These are phyloP conservation scores for Albugo laibachii DNA, from an alignment of 352 stramenopile species.

Conservation along the genomic window DNA sequence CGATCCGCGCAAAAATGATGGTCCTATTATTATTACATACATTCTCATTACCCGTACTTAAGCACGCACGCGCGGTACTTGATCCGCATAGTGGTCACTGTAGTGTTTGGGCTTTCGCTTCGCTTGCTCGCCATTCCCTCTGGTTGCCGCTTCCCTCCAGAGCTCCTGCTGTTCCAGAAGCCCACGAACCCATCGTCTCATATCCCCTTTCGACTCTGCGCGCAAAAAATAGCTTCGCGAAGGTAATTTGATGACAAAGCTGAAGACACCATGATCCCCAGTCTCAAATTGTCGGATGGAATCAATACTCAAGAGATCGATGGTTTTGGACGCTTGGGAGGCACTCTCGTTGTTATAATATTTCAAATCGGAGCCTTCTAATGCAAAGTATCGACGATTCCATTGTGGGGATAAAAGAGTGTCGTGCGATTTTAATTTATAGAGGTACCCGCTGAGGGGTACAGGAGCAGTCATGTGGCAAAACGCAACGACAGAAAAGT, in stretches of 20 bases:
- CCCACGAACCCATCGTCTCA: constrained; percentile 72
- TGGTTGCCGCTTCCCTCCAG: constrained; percentile 26
- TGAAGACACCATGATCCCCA: constrained; percentile 58
- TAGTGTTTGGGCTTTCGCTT: constrained; percentile 54
- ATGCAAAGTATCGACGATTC: constrained; percentile 63
- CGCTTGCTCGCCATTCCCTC: constrained; percentile 10
- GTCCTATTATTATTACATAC: too few species aligned
- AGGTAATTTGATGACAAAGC: constrained; percentile 61
- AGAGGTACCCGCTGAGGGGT: constrained; percentile 62
- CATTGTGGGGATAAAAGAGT: constrained; percentile 51
- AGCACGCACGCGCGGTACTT: too few species aligned
- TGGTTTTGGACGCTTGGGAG: constrained; percentile 39
- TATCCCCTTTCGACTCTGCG: constrained; percentile 65
- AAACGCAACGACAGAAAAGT: too few species aligned
- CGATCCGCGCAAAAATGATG: too few species aligned
- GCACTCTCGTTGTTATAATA: constrained; percentile 54
- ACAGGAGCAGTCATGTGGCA: constrained; percentile 10
- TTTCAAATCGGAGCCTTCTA: constrained; percentile 56
- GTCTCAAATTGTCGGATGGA: constrained; percentile 68
- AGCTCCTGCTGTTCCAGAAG: constrained; percentile 69
- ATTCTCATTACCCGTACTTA: too few species aligned
- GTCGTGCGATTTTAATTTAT: constrained; percentile 68
- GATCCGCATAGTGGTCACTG: constrained; percentile 12
- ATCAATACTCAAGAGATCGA: constrained; percentile 51
- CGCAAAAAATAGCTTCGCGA: constrained; percentile 63